Evolutionary conservation across 306 rosid species (phyloP).

Genomic region (Prunus kanzakura): DNA sequence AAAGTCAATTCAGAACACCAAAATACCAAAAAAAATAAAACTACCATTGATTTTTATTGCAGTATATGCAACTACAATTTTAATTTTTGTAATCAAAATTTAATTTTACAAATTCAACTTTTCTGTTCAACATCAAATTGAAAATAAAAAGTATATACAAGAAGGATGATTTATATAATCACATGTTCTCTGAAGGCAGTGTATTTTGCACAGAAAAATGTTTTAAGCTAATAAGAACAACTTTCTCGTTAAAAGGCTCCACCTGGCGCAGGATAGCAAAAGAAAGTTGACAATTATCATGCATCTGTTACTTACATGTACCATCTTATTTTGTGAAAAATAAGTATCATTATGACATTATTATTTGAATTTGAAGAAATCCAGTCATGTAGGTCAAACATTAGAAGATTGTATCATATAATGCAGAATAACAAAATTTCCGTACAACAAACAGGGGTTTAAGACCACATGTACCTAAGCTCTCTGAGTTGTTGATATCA

Average conservation of each 20-base stretch:
- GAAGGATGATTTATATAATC: no score
- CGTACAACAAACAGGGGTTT: not conserved
- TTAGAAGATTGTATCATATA: not conserved
- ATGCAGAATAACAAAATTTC: not conserved
- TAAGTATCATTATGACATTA: not conserved
- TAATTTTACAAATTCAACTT: no score
- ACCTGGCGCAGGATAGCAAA: no score
- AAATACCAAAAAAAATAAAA: not conserved
- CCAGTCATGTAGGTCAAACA: not conserved
- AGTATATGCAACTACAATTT: no score
- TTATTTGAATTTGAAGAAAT: not conserved
- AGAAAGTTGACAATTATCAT: not conserved
- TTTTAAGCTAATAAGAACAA: not conserved
- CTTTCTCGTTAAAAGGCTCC: not conserved
- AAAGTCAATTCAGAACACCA: not conserved
- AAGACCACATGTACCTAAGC: constrained; percentile 9
- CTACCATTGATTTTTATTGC: no score
- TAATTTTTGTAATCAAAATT: no score
- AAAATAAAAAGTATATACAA: no score
- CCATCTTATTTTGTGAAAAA: not conserved
- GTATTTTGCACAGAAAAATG: not conserved
- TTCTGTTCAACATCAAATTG: not conserved
- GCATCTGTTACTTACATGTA: not conserved
- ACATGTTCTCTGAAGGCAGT: not conserved
- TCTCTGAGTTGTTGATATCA: constrained; percentile 2